A percentile compares a stretch with the other conserved stretches of the same genome.
These are phyloP conservation scores for Agaricales sp. DNA, from an alignment of 1,284 basidiomycete genomes.

Conservation along the genomic window DNA sequence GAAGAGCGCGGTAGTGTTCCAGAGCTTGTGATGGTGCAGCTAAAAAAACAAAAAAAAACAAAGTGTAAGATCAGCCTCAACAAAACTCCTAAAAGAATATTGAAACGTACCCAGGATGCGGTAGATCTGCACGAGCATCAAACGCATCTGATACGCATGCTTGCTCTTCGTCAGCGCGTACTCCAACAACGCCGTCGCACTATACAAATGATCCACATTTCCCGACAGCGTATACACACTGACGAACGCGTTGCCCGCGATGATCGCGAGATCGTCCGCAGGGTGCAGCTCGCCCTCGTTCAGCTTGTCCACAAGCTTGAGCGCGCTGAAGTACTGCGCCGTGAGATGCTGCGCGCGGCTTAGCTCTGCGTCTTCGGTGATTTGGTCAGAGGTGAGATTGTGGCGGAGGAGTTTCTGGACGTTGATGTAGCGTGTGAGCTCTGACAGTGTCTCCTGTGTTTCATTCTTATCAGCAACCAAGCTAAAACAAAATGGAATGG, in stretches of 20 bases:
- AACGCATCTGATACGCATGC: constrained; percentile 65
- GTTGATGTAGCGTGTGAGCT: constrained; percentile 57
- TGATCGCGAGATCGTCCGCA: constrained; percentile 74
- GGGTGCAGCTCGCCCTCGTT: constrained; percentile 77
- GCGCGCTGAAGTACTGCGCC: constrained; percentile 50
- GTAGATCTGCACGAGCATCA: constrained; percentile 71
- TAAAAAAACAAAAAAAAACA: constrained; percentile 17
- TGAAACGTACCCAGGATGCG: constrained; percentile 55
- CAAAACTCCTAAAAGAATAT: not conserved
- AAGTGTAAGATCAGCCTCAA: not conserved
- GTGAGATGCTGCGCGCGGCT: constrained; percentile 41
- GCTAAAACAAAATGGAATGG: constrained; percentile 3
- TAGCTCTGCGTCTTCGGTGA: constrained; percentile 47
- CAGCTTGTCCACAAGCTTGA: constrained; percentile 56
- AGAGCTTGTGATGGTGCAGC: constrained; percentile 60
- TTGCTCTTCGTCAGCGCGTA: constrained; percentile 64
- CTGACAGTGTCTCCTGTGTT: constrained; percentile 31
- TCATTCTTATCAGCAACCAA: constrained; percentile 6
- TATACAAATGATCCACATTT: constrained; percentile 49
- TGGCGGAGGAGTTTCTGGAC: constrained; percentile 62
- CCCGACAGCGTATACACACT: constrained; percentile 44
- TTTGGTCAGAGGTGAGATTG: constrained; percentile 33
- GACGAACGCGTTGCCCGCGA: constrained; percentile 62
- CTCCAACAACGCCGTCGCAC: constrained; percentile 58
- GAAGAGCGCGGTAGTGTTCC: constrained; percentile 67